A percentile compares a stretch with the other conserved stretches of the same genome.
phyloP scores from a whole-genome alignment of 1,284 basidiomycete genomes.

The Ceratobasidium sp. region DNA sequence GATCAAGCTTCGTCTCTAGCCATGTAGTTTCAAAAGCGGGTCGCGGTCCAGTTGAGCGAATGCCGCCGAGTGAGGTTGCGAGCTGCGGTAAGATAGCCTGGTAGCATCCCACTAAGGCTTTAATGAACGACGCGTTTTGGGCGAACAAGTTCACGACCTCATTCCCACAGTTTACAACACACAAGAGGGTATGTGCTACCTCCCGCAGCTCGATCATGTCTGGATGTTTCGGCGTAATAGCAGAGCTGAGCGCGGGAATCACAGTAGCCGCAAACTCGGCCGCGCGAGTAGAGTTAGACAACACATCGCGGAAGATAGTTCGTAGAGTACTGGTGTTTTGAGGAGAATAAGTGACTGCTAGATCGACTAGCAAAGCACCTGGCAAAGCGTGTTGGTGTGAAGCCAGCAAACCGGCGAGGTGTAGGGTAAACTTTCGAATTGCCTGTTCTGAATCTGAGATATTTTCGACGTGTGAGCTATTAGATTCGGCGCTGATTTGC shows the following conservation, averaged over 20 bases:
- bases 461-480: neutral
- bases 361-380: conserved; percentile 19
- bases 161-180: conserved; percentile 24
- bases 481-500: conserved; percentile 1
- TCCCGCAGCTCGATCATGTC: conserved; percentile 39
- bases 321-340: neutral
- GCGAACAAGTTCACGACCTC: conserved; percentile 7
- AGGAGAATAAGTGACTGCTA: conserved; percentile 33
- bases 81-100: conserved; percentile 37
- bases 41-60: conserved; percentile 19
- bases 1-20: conserved; percentile 44
- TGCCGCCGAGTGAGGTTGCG: conserved; percentile 36
- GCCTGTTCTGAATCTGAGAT: conserved; percentile 32
- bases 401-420: conserved; percentile 16
- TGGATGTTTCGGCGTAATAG: conserved; percentile 35
- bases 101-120: conserved; percentile 43
- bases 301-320: conserved; percentile 4
- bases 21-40: conserved; percentile 37
- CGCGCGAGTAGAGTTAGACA: conserved; percentile 27
- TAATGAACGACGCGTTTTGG: conserved; percentile 27
- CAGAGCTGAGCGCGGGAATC: conserved; percentile 25
- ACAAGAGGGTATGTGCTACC: conserved; percentile 34
- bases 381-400: conserved; percentile 23
- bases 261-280: conserved; percentile 25
- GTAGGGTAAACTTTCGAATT: conserved; percentile 29